Conservation (phyloP, 2,329 filamentous ascomycete species). For the Blastomyces emzantsi region DNA sequence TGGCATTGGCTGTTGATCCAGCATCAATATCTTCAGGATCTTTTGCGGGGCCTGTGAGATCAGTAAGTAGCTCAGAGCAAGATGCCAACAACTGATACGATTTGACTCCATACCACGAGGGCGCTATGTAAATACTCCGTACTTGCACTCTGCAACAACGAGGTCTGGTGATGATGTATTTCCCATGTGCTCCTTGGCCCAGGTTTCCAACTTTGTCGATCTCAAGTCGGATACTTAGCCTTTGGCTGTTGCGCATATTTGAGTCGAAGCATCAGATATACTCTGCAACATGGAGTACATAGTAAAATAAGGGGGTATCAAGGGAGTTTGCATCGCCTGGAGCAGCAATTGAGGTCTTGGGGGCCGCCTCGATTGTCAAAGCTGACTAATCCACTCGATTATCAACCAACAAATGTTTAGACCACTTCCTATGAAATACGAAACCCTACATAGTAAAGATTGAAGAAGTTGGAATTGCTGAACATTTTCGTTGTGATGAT, state of each 20-base stretch:
- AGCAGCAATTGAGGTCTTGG: no score
- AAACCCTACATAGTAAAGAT: background rate
- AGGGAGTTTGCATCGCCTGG: background rate
- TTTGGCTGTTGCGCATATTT: constrained; percentile 1
- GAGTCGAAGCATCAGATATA: background rate
- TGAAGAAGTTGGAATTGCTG: background rate
- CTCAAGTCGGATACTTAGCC: background rate
- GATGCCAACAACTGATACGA: background rate
- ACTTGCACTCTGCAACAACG: background rate
- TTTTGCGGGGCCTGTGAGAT: background rate
- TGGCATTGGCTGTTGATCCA: background rate
- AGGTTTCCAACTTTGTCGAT: background rate
- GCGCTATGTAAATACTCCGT: background rate
- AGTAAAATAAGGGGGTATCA: background rate
- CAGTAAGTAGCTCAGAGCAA: background rate
- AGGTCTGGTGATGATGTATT: background rate
- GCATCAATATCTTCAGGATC: background rate
- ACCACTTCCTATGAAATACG: no score
- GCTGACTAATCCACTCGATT: no score
- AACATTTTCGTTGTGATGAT: background rate
- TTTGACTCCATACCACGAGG: background rate
- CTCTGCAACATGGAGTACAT: no score
- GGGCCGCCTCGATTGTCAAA: no score
- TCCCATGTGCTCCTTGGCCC: background rate
- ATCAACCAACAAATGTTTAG: no score